These are phyloP conservation scores for Knufia fluminis DNA, from an alignment of 2,329 filamentous ascomycete genomes.

Conservation along the genomic window DNA sequence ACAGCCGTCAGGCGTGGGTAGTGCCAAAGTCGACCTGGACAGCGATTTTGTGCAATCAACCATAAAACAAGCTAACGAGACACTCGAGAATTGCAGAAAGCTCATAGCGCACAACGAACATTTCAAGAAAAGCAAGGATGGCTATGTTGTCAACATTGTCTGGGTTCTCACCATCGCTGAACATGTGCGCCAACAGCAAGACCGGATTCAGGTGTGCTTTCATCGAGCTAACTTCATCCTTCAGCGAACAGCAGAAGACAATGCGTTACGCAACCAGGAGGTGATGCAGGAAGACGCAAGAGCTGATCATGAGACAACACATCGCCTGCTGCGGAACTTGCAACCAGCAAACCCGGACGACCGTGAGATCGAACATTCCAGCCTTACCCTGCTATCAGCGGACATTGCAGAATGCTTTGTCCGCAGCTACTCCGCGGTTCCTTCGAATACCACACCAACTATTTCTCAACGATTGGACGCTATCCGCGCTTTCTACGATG, in stretches of 20 bases:
- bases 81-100: conserved; percentile 1
- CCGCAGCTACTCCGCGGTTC: too few species aligned
- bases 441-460: background rate
- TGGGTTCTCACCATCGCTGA: conserved; percentile 5
- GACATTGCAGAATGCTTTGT: background rate
- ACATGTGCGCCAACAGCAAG: background rate
- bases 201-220: conserved; percentile 4
- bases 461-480: conserved; percentile 6
- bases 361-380: background rate
- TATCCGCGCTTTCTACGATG: conserved; percentile 1
- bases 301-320: background rate
- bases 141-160: conserved; percentile 5
- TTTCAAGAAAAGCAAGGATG: conserved; percentile 6
- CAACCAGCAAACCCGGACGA: background rate
- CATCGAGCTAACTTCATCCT: conserved; percentile 7
- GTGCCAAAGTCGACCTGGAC: background rate
- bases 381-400: background rate
- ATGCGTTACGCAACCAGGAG: background rate
- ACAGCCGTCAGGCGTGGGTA: background rate
- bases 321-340: background rate
- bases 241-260: background rate
- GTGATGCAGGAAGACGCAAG: background rate
- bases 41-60: conserved; percentile 5
- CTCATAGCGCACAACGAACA: conserved; percentile 5
- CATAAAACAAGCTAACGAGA: background rate